Evolutionary conservation across 768 basidiomycete species (phyloP).

Genomic region (Rhodocollybia butyracea): DNA sequence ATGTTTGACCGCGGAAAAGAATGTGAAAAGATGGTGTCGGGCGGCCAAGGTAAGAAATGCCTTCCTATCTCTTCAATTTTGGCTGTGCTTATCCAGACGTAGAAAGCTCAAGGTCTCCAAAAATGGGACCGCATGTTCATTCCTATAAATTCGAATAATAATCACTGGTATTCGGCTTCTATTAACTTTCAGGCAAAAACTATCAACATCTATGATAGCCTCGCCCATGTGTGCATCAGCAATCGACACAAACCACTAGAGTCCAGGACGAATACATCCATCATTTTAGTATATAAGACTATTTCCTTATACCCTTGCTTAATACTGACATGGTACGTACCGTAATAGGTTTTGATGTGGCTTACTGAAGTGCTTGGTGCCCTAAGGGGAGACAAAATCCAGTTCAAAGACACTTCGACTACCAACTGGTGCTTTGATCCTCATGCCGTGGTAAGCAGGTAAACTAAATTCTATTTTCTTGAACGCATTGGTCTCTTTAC

Average conservation of each 20-base stretch:
- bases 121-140: neutral
- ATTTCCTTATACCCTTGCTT: neutral
- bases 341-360: neutral
- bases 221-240: neutral
- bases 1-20: neutral
- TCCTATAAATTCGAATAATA: neutral
- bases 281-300: neutral
- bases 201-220: neutral
- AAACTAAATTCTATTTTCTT: neutral
- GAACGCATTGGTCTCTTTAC: too few relatives aligned
- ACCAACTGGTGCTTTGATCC: neutral
- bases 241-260: neutral
- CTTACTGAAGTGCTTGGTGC: neutral
- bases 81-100: neutral
- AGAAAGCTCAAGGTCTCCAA: neutral
- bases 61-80: neutral
- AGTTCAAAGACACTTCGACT: too few relatives aligned
- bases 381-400: neutral
- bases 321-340: too few relatives aligned
- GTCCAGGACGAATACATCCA: neutral
- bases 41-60: neutral
- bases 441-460: neutral
- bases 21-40: neutral
- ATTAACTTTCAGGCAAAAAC: neutral
- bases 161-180: neutral